Percentiles rank a stretch among this genome's conserved stretches.
phyloP scores from a whole-genome alignment of 2,329 filamentous ascomycete genomes.

The Sclerotinia nivalis region DNA sequence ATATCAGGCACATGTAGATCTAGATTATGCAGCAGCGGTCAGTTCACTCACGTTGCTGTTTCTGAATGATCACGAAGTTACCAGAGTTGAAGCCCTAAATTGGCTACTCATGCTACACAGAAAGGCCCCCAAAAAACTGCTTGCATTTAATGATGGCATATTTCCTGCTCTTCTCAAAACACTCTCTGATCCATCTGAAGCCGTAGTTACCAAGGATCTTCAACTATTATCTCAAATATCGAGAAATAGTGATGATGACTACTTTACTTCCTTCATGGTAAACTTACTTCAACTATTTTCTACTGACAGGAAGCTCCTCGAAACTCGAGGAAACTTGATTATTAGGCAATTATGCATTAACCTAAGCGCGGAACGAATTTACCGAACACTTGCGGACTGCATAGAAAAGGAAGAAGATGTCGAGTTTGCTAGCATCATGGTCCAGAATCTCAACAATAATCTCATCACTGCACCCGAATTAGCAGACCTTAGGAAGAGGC shows the following conservation, averaged over 20 bases:
- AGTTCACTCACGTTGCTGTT: conserved; percentile 91
- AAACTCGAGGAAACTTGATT: conserved; percentile 92
- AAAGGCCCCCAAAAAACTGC: conserved; percentile 88
- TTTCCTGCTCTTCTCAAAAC: conserved; percentile 96
- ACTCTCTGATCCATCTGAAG: conserved; percentile 89
- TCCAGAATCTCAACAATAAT: conserved; percentile 98
- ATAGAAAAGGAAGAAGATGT: conserved; percentile 97
- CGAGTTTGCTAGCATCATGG: conserved; percentile 99
- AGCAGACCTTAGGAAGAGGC: conserved; percentile 81
- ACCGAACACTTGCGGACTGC: conserved; percentile 91
- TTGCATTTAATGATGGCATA: conserved; percentile 95
- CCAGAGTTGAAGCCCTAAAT: conserved; percentile 85
- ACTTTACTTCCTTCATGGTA: conserved; percentile 98
- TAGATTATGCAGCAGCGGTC: conserved; percentile 96
- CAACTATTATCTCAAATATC: conserved; percentile 95
- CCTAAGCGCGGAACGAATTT: conserved; percentile 91
- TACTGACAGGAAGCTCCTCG: conserved; percentile 85
- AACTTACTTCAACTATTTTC: conserved; percentile 93
- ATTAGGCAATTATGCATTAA: conserved; percentile 93
- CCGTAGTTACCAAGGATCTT: conserved; percentile 91
- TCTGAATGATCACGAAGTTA: conserved; percentile 94
- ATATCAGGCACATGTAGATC: conserved; percentile 60
- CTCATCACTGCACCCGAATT: conserved; percentile 96
- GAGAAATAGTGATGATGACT: conserved; percentile 92
- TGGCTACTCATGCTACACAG: conserved; percentile 98